phyloP scores from a whole-genome alignment of 495 filamentous ascomycete species.

The Aspergillus steynii region DNA sequence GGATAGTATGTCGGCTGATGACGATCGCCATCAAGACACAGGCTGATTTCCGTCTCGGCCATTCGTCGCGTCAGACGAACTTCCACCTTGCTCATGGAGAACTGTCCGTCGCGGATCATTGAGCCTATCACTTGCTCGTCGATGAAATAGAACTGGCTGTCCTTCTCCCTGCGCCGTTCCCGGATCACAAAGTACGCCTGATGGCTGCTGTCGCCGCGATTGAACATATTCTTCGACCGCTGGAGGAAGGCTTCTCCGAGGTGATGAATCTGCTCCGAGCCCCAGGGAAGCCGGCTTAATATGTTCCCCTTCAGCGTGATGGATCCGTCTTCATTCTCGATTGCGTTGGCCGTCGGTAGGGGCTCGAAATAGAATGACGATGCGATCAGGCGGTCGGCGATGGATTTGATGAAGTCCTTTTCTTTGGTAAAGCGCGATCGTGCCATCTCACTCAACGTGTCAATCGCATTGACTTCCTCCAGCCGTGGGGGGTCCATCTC shows the following conservation, averaged over 20 bases:
- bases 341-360: neutral
- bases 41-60: constrained; percentile 1
- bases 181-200: constrained; percentile 1
- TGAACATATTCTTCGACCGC: constrained; percentile 1
- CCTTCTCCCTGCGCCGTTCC: neutral
- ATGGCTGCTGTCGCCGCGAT: neutral
- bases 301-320: constrained; percentile 5
- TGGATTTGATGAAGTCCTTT: neutral
- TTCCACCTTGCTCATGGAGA: constrained; percentile 4
- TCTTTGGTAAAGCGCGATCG: constrained; percentile 1
- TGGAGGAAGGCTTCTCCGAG: neutral
- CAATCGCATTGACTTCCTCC: neutral
- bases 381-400: constrained; percentile 1
- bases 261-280: constrained; percentile 3
- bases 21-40: constrained; percentile 2
- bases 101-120: neutral
- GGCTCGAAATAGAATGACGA: constrained; percentile 7
- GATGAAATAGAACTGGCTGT: neutral
- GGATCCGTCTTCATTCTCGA: neutral
- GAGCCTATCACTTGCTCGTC: neutral
- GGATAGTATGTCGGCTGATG: neutral
- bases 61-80: neutral
- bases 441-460: constrained; percentile 2
- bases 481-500: neutral
- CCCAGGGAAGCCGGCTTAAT: neutral